Evolutionary conservation across 2,329 filamentous ascomycete species (phyloP).

Genomic region (Xylaria sp.): DNA sequence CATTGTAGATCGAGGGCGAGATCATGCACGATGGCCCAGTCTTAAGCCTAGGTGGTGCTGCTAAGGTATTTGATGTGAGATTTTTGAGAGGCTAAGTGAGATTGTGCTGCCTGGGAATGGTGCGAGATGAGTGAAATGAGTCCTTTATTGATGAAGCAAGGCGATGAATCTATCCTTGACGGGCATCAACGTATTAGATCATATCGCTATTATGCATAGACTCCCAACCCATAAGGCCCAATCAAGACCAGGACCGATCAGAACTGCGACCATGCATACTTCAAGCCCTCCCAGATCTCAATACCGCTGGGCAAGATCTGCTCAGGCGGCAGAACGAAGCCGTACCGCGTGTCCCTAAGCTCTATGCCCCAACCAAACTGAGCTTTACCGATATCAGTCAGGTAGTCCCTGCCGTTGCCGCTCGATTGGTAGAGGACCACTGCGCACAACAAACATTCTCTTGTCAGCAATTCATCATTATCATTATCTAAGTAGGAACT

Average conservation of each 20-base stretch:
- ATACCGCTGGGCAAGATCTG: constrained; percentile 51
- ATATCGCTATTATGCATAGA: too few relatives aligned
- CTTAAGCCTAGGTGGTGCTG: neutral
- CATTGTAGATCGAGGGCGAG: neutral
- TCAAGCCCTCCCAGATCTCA: constrained; percentile 49
- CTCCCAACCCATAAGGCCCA: too few relatives aligned
- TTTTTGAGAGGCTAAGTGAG: too few relatives aligned
- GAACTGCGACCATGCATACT: constrained; percentile 42
- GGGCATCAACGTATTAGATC: neutral
- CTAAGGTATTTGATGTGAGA: too few relatives aligned
- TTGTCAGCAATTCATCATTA: constrained; percentile 16
- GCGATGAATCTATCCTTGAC: neutral
- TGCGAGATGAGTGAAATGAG: neutral
- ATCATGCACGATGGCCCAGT: neutral
- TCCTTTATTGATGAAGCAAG: neutral
- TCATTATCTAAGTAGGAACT: too few relatives aligned
- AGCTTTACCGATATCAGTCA: constrained; percentile 44
- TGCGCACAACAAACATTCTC: neutral
- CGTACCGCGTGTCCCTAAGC: constrained; percentile 50
- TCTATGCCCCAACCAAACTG: constrained; percentile 55
- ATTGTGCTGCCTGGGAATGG: neutral
- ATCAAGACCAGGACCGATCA: too few relatives aligned
- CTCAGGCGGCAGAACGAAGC: constrained; percentile 52
- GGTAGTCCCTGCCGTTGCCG: constrained; percentile 44
- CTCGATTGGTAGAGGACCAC: constrained; percentile 45